Base-by-base conservation (phyloP, 495 filamentous ascomycete species). In the Melanomma pulvis-pyrius region DNA sequence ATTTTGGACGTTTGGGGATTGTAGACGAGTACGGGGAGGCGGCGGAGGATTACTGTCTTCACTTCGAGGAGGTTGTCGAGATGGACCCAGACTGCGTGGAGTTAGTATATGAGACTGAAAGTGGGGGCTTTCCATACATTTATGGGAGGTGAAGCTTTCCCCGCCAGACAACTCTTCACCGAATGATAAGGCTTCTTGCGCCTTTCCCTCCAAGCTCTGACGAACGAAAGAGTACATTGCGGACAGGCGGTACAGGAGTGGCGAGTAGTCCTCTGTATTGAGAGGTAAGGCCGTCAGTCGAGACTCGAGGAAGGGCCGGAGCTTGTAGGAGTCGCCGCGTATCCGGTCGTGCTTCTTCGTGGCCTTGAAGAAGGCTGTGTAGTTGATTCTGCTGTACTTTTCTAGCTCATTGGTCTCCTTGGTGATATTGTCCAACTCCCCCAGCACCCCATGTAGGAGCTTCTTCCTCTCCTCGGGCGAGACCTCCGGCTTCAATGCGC, bases 261-360 rank as follows among this genome's bases (percentile, higher is more conserved):
- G 92, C 50, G 91, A 89, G 75, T 97, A 97, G 68, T 91, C 91
- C 76, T 98, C 94, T 59, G 91, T 92, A 78, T 98, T 97, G 81
- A 98, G 96, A 17, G 93, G 92, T 61, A 92, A 81, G 51, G 92
- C 87, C 32, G 91, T 86, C 74, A 98, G 76, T 65, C 91, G 90
- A 62, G 97, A 88, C 74, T 96, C 90, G 73, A 97, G 83, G 78
- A 98, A 84, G 22, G 94, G 92, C 61, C 90, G 86, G 57, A 98
- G 91, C 72, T 88, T 91, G 78, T 97, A 97, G 11, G 79, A 46
- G 75, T 79, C 68, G 54, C 89, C 92, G 51, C 92, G 87, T 76
- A 91, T 93, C 51, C 94, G 88, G 74, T 98, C 94, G 78, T 98
- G 94, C 76, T 98, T 98, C 84, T 98, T 98, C 25, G 90, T 92